Percentiles rank a stretch among this genome's conserved stretches.
These are phyloP conservation scores for Trichosporon asahii DNA, from an alignment of 1,284 basidiomycete genomes.

Conservation along the genomic window DNA sequence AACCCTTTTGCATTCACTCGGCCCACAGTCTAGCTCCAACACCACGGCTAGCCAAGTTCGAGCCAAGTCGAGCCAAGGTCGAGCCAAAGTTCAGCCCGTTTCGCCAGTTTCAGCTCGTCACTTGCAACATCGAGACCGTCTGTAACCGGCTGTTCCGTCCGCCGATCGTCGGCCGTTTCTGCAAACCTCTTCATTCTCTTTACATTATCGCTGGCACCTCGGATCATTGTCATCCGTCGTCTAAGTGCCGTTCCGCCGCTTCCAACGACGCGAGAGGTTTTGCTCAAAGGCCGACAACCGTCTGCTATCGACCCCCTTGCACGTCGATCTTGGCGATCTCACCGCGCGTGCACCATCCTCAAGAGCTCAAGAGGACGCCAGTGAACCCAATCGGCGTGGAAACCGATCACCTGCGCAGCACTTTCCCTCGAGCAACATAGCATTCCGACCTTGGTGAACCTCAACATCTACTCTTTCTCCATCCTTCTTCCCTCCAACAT, in stretches of 20 bases:
- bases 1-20: background rate
- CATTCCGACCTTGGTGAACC: background rate
- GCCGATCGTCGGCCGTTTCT: background rate
- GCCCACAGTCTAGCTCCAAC: background rate
- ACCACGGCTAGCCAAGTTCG: background rate
- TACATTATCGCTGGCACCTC: background rate
- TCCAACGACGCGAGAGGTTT: background rate
- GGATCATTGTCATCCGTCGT: background rate
- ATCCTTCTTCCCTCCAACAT: background rate
- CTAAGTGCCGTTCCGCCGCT: background rate
- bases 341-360: background rate
- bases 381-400: background rate
- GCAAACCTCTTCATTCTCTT: no score
- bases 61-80: background rate
- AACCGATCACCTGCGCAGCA: background rate
- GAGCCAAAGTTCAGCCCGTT: background rate
- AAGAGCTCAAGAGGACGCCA: background rate
- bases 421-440: background rate
- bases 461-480: background rate
- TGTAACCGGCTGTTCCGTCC: background rate
- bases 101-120: background rate
- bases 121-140: background rate
- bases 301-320: background rate
- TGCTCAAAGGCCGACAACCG: background rate
- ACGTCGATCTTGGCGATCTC: background rate